Evolutionary conservation across 768 basidiomycete species (phyloP).

Genomic region (Porphyrellus cyaneotinctus): DNA sequence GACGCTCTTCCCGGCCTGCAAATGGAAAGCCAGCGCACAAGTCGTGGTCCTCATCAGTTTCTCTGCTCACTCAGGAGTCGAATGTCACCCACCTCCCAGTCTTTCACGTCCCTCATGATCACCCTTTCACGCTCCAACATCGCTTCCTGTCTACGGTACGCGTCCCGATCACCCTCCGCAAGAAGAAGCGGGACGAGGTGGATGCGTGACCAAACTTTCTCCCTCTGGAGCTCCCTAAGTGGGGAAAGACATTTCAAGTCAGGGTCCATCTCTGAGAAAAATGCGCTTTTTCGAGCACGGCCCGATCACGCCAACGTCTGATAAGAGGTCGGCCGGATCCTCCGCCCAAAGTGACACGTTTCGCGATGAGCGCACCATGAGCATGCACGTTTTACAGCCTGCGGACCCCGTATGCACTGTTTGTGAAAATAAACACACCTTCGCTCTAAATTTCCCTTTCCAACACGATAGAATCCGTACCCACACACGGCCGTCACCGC

Average conservation of each 20-base stretch:
- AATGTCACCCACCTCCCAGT: slow-evolving; percentile 79
- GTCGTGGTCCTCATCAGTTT: slow-evolving; percentile 9
- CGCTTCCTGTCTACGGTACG: slow-evolving; percentile 77
- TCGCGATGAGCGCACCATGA: slow-evolving; percentile 54
- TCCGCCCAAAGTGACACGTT: slow-evolving; percentile 61
- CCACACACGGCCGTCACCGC: slow-evolving; percentile 83
- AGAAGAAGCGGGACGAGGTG: slow-evolving; percentile 88
- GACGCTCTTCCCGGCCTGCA: slow-evolving; percentile 78
- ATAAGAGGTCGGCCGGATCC: slow-evolving; percentile 46
- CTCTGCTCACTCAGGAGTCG: slow-evolving; percentile 16
- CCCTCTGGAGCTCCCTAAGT: slow-evolving; percentile 87
- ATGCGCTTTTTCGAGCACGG: slow-evolving; percentile 40
- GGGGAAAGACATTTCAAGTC: slow-evolving; percentile 27
- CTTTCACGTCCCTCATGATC: slow-evolving; percentile 92
- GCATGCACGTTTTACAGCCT: slow-evolving; percentile 64
- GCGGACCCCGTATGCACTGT: slow-evolving; percentile 42
- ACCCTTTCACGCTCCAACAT: slow-evolving; percentile 72
- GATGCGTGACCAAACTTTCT: slow-evolving; percentile 94
- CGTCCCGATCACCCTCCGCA: slow-evolving; percentile 91
- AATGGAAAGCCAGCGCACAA: slow-evolving; percentile 3
- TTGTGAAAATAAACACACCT: slow-evolving; percentile 56
- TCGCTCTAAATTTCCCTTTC: slow-evolving; percentile 88
- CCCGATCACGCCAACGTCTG: slow-evolving; percentile 36
- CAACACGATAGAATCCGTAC: slow-evolving; percentile 90
- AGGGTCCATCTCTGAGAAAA: slow-evolving; percentile 41